These are phyloP conservation scores for Tuber indicum DNA, from an alignment of 495 filamentous ascomycete species.

Conservation along the genomic window DNA sequence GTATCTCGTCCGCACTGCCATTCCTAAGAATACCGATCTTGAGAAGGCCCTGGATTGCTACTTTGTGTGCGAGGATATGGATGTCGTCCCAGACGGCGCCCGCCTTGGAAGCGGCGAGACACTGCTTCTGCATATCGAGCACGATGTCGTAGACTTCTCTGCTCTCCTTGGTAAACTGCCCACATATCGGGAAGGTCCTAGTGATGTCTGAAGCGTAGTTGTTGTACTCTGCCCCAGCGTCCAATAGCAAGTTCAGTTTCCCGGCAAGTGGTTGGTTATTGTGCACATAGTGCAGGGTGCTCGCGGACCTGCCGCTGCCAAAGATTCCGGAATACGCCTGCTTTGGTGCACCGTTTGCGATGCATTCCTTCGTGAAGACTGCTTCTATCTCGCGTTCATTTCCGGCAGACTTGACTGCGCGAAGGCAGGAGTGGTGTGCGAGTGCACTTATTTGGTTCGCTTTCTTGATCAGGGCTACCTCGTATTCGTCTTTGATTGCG, in stretches of 20 bases:
- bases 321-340: constrained; percentile 84
- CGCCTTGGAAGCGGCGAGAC: constrained; percentile 65
- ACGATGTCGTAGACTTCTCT: constrained; percentile 79
- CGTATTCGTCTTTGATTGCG: constrained; percentile 76
- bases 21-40: constrained; percentile 68
- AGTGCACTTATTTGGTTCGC: constrained; percentile 74
- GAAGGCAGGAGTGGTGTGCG: constrained; percentile 66
- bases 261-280: constrained; percentile 63
- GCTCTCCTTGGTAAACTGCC: constrained; percentile 66
- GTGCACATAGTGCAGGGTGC: constrained; percentile 80
- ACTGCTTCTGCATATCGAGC: constrained; percentile 72
- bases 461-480: constrained; percentile 72
- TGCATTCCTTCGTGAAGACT: constrained; percentile 66
- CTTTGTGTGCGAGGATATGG: constrained; percentile 67
- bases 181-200: constrained; percentile 75
- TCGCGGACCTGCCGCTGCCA: constrained; percentile 65
- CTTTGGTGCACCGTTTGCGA: constrained; percentile 63
- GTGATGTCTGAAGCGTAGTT: constrained; percentile 87
- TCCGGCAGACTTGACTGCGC: constrained; percentile 55
- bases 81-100: constrained; percentile 80
- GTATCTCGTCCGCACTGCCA: constrained; percentile 59
- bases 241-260: constrained; percentile 69
- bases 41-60: constrained; percentile 74
- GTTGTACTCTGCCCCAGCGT: constrained; percentile 73
- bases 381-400: constrained; percentile 83